Evolutionary conservation across 129 eudicot genomes (phyloP).

Genomic region (Apium graveolens): DNA sequence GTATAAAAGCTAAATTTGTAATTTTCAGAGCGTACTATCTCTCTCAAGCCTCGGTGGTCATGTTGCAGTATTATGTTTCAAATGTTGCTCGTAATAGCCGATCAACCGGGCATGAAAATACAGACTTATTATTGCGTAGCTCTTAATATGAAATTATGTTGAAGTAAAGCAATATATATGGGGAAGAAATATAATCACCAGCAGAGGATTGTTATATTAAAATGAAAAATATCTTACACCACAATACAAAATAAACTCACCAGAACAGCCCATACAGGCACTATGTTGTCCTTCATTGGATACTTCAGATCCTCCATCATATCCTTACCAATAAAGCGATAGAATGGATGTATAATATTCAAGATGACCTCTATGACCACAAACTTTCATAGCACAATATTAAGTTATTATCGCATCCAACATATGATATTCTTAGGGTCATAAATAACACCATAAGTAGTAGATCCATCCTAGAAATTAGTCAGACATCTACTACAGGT

Average conservation of each 20-base stretch:
- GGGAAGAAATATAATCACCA: neutral
- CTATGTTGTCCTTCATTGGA: no score
- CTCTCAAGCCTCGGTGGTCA: neutral
- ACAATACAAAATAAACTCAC: no score
- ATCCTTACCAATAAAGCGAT: no score
- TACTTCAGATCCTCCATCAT: no score
- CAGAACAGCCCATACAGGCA: no score
- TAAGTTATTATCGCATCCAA: neutral
- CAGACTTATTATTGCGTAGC: neutral
- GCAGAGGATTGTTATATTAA: neutral
- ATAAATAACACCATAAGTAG: neutral
- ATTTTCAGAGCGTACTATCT: neutral
- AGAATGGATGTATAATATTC: no score
- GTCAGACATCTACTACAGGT: neutral
- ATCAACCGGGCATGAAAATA: slow-evolving; percentile 48
- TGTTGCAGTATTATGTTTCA: slow-evolving; percentile 31
- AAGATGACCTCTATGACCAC: no score
- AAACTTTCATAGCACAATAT: neutral
- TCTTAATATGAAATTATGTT: neutral
- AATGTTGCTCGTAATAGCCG: slow-evolving; percentile 68
- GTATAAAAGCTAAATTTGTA: neutral
- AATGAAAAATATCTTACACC: no score
- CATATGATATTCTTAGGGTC: neutral
- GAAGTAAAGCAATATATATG: neutral
- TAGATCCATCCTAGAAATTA: neutral